Base-by-base conservation (phyloP, 2,329 filamentous ascomycete genomes). In the Colletotrichum euphorbiae region DNA sequence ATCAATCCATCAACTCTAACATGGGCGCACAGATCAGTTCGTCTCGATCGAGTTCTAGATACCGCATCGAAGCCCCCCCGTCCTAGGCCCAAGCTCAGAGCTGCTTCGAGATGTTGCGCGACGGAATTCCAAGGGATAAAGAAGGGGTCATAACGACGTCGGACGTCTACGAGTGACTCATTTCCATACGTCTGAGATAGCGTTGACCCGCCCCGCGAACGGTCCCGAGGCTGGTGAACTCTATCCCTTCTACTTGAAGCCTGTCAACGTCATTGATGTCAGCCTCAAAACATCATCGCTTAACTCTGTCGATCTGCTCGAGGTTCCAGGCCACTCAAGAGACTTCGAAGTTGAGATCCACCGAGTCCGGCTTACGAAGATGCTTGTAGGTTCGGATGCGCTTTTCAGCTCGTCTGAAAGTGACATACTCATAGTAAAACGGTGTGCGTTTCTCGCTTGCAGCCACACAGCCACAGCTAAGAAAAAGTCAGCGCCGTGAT, bases 261-360 rank as follows among this genome's bases (percentile, higher is more conserved):
- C 31, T 15, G 45, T 38, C 33, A 21, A 46, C 66, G 66, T 69
- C 66, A 69, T 69, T 48, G 48, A 69, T 55, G 42, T 31, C 54
- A 48, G 46, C 40, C 48, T 54, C 48, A 31, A 48, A 42, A 19
- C 46, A n/a, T 59, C 19, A 28, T 33, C 24, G 36, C 33, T 36
- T 36, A 9, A 43, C 33, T 13, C 31, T 31, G 6, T 21, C 42
- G 36, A 19, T 48, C 36, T n/a, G 15, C 19, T 28, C 46, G 46
- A 43, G 36, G 36, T 61, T 42, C 36, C 36, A 13, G 46, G 42
- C 33, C 24, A 45, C 21, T 43, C 28, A 7, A 57, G 24, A 21
- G 40, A 3, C 21, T 17, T 13, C 2, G 17, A 11, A 36, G n/a
- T 46, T 12, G 15, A 42, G 19, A 28, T 28, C 21, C 28, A 31